Base-by-base conservation (phyloP, 2,329 filamentous ascomycete genomes). In the Metarhizium robertsii region DNA sequence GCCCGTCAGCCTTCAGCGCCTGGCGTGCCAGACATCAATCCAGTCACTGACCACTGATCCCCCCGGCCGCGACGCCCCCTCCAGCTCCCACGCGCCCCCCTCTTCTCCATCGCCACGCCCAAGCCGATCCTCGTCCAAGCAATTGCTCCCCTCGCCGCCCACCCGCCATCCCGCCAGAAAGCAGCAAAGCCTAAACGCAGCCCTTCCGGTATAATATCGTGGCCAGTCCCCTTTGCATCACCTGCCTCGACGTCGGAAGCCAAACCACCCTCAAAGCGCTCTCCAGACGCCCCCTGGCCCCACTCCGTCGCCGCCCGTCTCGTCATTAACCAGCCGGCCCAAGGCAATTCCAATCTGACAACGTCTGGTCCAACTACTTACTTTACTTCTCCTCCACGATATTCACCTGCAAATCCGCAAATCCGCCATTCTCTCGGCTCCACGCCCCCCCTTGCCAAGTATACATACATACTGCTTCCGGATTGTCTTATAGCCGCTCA, bases 141-240 rank as follows among this genome's bases (percentile, higher is more conserved):
- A 25, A 25, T 25, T 25, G 25, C 25, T 25, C 25, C 3, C 25
- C 25, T 25, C 38, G 42, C 48, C 40, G 29, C 48, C 36, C 45
- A 32, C 36, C 54, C 52, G 42, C 49, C 50, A 52, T 25, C 50
- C 43, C 18, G 45, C 54, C 56, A 42, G 59, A 59, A 62, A 61
- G 60, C 56, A 53, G 36, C 30, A 59, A 55, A 58, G 61, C 62
- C 64, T 64, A 65, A 62, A 59, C 25, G 57, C 56, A 60, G 25
- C 59, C 59, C 60, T 69, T 69, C 67, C 67, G 67, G 61, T 63
- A 67, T 68, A 67, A 68, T 63, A 63, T 69, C 67, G 67, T 69
- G 67, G 45, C 46, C 45, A 53, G 47, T 34, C 54, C 52, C 52
- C 51, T 57, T 54, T 57, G 59, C 59, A 58, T 55, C 55, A 57